Evolutionary conservation across 306 rosid genomes (phyloP), one percentile per base, ranked within the genome.

Genomic region (Trifolium dubium): DNA sequence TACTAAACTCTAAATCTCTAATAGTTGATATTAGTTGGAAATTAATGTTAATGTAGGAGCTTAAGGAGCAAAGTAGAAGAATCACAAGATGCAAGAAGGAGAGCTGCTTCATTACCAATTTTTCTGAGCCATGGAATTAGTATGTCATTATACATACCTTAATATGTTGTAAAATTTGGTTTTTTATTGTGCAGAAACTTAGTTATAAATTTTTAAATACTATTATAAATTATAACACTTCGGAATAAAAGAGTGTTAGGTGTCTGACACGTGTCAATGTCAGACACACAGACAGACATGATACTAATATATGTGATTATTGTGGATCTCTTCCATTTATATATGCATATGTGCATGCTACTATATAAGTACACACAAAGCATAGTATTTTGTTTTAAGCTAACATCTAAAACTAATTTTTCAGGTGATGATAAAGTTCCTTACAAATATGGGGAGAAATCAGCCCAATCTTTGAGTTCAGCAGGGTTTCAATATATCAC

Each of bases 101-200:
- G 98, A 31, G 97, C 96, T 8, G 90, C 88, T 9, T 87, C 89
- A 5, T 78, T 92, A 35, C 98, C 97, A 10, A 67, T 90, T 80
- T 73, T 89, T 49, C 71, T 86, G 60, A 83, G 86, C 70, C 97
- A 93, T 82, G 98, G 98, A 85, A 90, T 35, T 50, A 51, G 98
- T 90, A 83, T 2, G 89, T 68, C 60, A 76, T 73, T 11, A 43
- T 43, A 55, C 50, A 66, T 23, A 55, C 46, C 39, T 70, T 55
- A 51, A 6, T 39, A 17, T 82, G 11, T 40, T 72, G 34, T 29
- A 17, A 11, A 32, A 13, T 23, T 44, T 17, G 13, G 5, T 60
- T 68, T 32, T 61, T 32, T 13, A 60, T 60, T 59, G 37, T 0
- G 7, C 4, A 61, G 3, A 19, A 61, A 12, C 0, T 61, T 14